A percentile compares a stretch with the other conserved stretches of the same genome.
Conservation (phyloP, 129 eudicot genomes). For the Deinandra increscens region DNA sequence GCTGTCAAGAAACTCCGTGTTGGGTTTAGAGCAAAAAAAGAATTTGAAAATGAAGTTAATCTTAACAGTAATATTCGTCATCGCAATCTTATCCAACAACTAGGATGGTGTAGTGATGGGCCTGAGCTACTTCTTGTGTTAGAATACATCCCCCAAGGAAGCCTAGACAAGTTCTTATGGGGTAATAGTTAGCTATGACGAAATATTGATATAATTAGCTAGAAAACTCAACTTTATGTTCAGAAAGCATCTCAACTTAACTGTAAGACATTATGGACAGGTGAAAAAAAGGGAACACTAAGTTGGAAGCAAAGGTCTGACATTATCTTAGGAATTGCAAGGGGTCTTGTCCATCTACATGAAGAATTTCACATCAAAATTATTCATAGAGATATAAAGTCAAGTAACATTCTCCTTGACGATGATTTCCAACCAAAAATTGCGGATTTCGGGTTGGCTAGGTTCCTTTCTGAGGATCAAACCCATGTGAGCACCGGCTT, state of each 20-base stretch:
- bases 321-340: constrained; percentile 57
- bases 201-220: too few relatives aligned
- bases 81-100: constrained; percentile 64
- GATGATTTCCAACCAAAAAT: constrained; percentile 60
- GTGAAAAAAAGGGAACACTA: constrained; percentile 52
- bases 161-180: constrained; percentile 65
- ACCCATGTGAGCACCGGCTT: constrained; percentile 71
- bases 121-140: constrained; percentile 63
- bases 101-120: constrained; percentile 60
- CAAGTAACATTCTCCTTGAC: constrained; percentile 70
- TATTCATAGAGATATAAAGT: constrained; percentile 76
- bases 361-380: constrained; percentile 67
- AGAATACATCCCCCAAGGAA: constrained; percentile 69
- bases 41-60: constrained; percentile 63
- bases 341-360: constrained; percentile 70
- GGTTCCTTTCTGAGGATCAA: constrained; percentile 61
- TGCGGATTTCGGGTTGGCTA: constrained; percentile 81
- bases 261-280: constrained; percentile 10
- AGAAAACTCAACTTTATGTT: too few relatives aligned
- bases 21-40: constrained; percentile 45
- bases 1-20: constrained; percentile 59
- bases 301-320: constrained; percentile 62
- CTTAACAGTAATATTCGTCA: constrained; percentile 75
- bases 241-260: too few relatives aligned
- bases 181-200: constrained; percentile 31